phyloP scores from a whole-genome alignment of 2,329 filamentous ascomycete genomes.

The Emmonsiellopsis sp. region DNA sequence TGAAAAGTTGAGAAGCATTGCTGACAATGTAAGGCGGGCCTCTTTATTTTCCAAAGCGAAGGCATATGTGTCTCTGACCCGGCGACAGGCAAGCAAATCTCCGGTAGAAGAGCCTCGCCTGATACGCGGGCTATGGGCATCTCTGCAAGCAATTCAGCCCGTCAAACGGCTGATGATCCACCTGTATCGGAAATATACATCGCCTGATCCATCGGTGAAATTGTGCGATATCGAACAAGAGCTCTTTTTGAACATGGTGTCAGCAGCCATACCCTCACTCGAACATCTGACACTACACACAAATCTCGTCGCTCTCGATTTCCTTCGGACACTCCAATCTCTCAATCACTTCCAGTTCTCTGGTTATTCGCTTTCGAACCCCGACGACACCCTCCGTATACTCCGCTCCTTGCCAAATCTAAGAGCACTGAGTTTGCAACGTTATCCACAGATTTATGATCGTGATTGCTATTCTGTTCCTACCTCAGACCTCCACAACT shows the following conservation, averaged over 20 bases:
- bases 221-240: not conserved
- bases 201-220: not conserved
- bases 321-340: not conserved
- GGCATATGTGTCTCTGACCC: not conserved
- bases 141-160: not conserved
- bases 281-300: not conserved
- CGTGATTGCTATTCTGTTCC: not conserved
- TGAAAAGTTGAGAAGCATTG: not conserved
- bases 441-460: not conserved
- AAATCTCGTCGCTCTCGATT: not conserved
- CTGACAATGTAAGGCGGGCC: not conserved
- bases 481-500: not conserved
- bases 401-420: not conserved
- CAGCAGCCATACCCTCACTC: not conserved
- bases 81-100: not conserved
- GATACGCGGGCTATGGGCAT: not conserved
- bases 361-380: not conserved
- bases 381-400: not conserved
- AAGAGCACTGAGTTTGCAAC: not conserved
- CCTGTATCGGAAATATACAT: not conserved
- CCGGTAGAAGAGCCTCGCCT: not conserved
- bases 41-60: not conserved
- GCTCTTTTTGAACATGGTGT: not conserved
- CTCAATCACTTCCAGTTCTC: not conserved
- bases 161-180: not conserved